A percentile compares a stretch with the other conserved stretches of the same genome.
Conservation (phyloP, 805 yeast species). For the Dipodascus geniculatus region DNA sequence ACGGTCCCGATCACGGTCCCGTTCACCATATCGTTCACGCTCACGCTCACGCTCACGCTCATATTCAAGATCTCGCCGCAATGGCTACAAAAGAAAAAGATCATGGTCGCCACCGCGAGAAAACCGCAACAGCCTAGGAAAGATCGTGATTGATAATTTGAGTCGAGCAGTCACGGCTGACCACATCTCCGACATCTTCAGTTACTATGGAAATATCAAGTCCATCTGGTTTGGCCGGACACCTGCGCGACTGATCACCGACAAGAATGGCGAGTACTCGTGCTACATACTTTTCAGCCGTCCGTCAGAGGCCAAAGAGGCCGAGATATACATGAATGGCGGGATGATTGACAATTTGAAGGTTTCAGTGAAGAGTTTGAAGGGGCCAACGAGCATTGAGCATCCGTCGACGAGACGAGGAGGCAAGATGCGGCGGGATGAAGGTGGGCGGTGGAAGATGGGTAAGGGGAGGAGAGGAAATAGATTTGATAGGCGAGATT, state of each 20-base stretch:
- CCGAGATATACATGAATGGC: background rate
- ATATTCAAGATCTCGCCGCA: background rate
- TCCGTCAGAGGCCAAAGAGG: background rate
- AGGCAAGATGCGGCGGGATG: background rate
- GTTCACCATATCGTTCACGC: background rate
- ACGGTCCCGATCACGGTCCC: background rate
- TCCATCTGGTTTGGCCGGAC: background rate
- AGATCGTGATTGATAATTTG: background rate
- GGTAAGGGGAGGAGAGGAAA: background rate
- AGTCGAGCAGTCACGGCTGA: constrained; percentile 1
- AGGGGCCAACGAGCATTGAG: background rate
- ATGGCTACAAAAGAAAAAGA: background rate
- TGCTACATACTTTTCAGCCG: background rate
- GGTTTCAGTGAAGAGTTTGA: background rate
- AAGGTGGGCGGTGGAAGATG: background rate
- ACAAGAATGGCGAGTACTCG: background rate
- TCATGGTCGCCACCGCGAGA: background rate
- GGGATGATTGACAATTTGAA: constrained; percentile 1
- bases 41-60: background rate
- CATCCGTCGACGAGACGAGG: background rate
- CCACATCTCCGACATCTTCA: background rate
- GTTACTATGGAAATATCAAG: background rate
- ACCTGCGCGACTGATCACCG: background rate
- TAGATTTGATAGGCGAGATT: no score
- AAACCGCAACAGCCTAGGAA: background rate